phyloP scores from a whole-genome alignment of 2,329 filamentous ascomycete genomes.

The Alternaria sp. region DNA sequence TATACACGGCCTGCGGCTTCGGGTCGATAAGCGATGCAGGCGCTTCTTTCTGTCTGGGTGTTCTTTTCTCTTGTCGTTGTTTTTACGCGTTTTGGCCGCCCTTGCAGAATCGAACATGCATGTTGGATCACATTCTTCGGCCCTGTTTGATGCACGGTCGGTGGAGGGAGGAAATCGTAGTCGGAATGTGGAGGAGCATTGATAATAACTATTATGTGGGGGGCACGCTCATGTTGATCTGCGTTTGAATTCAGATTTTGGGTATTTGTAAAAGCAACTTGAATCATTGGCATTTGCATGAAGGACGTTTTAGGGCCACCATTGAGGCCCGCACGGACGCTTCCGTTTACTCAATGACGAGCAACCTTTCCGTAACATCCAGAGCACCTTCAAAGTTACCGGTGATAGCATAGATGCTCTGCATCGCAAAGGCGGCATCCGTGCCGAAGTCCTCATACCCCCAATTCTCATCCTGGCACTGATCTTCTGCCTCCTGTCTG shows the following conservation, averaged over 20 bases:
- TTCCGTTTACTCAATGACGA: conserved; percentile 50
- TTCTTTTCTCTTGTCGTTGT: neutral
- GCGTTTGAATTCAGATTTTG: neutral
- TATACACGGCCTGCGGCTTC: neutral
- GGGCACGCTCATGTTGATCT: neutral
- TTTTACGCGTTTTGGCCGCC: neutral
- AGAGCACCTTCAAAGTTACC: conserved; percentile 69
- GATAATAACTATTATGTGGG: neutral
- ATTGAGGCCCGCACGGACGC: neutral
- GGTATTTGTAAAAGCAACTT: neutral
- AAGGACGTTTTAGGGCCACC: neutral
- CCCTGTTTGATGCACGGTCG: neutral
- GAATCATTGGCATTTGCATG: neutral
- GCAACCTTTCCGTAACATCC: conserved; percentile 64
- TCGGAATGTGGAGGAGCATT: neutral
- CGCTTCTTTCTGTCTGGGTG: neutral
- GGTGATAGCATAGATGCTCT: conserved; percentile 69
- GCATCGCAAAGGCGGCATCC: conserved; percentile 78
- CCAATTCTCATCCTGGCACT: conserved; percentile 43
- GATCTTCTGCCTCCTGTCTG: conserved; percentile 18
- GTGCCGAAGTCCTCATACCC: conserved; percentile 65
- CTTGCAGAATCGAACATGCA: neutral
- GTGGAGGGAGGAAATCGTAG: neutral
- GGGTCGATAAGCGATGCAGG: neutral
- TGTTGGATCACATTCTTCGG: neutral